Evolutionary conservation across 805 yeast species (phyloP).

Genomic region (Cyberlindnera euphorbiae): DNA sequence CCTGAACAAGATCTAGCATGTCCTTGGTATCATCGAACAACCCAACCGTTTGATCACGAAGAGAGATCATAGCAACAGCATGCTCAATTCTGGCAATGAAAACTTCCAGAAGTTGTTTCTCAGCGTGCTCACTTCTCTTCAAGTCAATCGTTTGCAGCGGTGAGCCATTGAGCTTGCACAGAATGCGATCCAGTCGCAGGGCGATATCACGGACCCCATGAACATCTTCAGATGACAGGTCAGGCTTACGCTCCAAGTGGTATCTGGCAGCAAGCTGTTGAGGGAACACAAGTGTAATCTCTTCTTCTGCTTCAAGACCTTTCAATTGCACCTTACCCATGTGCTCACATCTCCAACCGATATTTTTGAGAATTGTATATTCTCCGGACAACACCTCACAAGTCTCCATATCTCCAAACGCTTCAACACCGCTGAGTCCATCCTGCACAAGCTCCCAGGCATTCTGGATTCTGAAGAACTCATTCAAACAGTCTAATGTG

Average conservation of each 20-base stretch:
- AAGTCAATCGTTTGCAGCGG: slow-evolving; percentile 16
- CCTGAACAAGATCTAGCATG: slow-evolving; percentile 19
- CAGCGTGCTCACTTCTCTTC: slow-evolving; percentile 34
- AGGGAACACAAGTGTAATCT: slow-evolving; percentile 76
- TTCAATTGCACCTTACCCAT: slow-evolving; percentile 87
- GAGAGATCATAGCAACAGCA: slow-evolving; percentile 39
- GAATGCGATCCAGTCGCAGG: slow-evolving; percentile 52
- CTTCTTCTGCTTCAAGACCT: slow-evolving; percentile 92
- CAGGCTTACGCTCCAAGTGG: slow-evolving; percentile 35
- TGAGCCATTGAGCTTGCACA: slow-evolving; percentile 47
- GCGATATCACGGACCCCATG: slow-evolving; percentile 50
- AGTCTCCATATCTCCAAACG: slow-evolving; percentile 39
- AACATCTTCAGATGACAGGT: slow-evolving; percentile 36
- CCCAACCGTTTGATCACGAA: slow-evolving; percentile 36
- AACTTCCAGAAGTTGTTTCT: slow-evolving; percentile 56
- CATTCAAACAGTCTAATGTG: slow-evolving; percentile 75
- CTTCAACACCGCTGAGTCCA: slow-evolving; percentile 31
- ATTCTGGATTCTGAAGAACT: slow-evolving; percentile 51
- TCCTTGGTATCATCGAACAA: slow-evolving; percentile 15
- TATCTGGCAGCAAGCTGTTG: slow-evolving; percentile 54
- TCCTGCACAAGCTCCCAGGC: slow-evolving; percentile 6
- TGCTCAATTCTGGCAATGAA: slow-evolving; percentile 67
- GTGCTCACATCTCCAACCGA: slow-evolving; percentile 63
- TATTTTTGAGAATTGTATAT: slow-evolving; percentile 54
- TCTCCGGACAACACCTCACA: slow-evolving; percentile 64